Conservation (phyloP, 768 basidiomycete genomes). For the Xerocomus brunneocitrinus region DNA sequence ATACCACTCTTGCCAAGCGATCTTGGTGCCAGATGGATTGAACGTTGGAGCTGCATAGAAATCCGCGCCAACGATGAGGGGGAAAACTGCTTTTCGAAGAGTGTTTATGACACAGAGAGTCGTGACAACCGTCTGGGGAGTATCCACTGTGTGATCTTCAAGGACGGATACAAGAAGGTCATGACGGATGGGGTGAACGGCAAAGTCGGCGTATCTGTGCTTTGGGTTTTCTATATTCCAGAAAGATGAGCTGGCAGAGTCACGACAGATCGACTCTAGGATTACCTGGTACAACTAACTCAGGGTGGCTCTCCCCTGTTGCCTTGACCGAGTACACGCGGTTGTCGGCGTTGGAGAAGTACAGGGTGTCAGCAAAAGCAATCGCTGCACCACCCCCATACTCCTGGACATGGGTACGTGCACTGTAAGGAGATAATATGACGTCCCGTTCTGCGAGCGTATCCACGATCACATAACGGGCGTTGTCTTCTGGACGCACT, state of each 20-base stretch:
- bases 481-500: slow-evolving; percentile 50
- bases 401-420: slow-evolving; percentile 57
- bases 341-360: slow-evolving; percentile 59
- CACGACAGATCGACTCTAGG: slow-evolving; percentile 7
- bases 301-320: slow-evolving; percentile 31
- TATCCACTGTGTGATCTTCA: slow-evolving; percentile 62
- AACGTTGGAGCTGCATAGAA: slow-evolving; percentile 65
- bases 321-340: slow-evolving; percentile 44
- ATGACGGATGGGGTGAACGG: slow-evolving; percentile 48
- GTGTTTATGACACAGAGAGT: slow-evolving; percentile 56
- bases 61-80: slow-evolving; percentile 56
- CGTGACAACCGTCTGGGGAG: slow-evolving; percentile 38
- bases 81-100: slow-evolving; percentile 36
- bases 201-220: slow-evolving; percentile 61
- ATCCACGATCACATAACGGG: slow-evolving; percentile 54
- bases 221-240: slow-evolving; percentile 14
- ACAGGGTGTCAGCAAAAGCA: slow-evolving; percentile 44
- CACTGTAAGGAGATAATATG: slow-evolving; percentile 51
- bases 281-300: slow-evolving; percentile 61
- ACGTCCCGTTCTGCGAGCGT: slow-evolving; percentile 46
- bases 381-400: slow-evolving; percentile 66
- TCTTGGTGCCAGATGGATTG: slow-evolving; percentile 51
- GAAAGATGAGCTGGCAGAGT: not conserved
- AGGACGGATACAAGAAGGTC: slow-evolving; percentile 57
- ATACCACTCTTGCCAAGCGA: slow-evolving; percentile 66